Conservation (phyloP, 768 basidiomycete species). For the Leucocoprinus sp. region DNA sequence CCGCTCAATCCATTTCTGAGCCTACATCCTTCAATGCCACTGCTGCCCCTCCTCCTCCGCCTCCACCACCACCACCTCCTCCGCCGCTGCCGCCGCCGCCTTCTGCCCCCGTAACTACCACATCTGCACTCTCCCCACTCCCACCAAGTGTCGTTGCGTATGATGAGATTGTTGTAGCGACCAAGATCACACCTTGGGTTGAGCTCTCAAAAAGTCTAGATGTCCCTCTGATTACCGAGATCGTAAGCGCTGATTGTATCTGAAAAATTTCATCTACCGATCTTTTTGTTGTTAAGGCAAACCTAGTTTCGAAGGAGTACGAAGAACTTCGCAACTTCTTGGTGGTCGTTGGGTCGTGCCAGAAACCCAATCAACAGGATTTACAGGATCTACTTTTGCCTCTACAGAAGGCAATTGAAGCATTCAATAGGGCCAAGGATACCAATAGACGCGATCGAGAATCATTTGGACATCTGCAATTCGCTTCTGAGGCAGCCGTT, state of each 20-base stretch:
- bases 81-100: constrained; percentile 25
- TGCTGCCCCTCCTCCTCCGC: constrained; percentile 3
- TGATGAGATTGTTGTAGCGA: constrained; percentile 64
- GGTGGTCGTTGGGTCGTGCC: constrained; percentile 59
- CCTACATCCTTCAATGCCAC: constrained; percentile 11
- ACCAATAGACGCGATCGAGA: constrained; percentile 71
- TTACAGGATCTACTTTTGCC: constrained; percentile 56
- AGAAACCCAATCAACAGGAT: constrained; percentile 62
- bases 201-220: constrained; percentile 66
- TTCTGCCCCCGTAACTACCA: constrained; percentile 28
- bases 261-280: not conserved
- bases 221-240: constrained; percentile 60
- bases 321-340: constrained; percentile 62
- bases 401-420: constrained; percentile 63
- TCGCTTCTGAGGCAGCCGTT: constrained; percentile 75
- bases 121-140: constrained; percentile 26
- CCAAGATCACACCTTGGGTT: constrained; percentile 66
- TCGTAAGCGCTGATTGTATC: constrained; percentile 43
- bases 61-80: constrained; percentile 9
- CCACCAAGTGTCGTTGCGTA: constrained; percentile 65
- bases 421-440: constrained; percentile 77
- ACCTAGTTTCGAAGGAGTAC: constrained; percentile 60
- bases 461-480: constrained; percentile 74
- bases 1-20: constrained; percentile 25
- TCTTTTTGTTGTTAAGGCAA: constrained; percentile 38